Conservation (phyloP, 495 filamentous ascomycete genomes). For the Podospora appendiculata region DNA sequence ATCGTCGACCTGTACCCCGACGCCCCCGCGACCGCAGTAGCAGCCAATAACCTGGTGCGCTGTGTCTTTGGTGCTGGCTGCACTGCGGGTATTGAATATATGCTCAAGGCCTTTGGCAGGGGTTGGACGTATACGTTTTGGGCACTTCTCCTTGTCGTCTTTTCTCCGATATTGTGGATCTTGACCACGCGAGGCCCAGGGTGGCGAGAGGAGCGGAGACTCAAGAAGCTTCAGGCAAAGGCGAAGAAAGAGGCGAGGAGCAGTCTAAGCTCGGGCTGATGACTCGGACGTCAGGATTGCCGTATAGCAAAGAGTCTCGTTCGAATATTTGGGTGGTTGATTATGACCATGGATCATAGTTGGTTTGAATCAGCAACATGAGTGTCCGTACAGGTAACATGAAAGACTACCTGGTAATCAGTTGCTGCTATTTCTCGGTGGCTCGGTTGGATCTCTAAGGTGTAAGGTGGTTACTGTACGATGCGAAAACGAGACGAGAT, state of each 20-base stretch:
- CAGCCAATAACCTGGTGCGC: conserved; percentile 39
- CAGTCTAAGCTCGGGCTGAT: too few relatives aligned
- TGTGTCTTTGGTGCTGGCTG: conserved; percentile 37
- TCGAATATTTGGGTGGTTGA: too few relatives aligned
- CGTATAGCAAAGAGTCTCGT: too few relatives aligned
- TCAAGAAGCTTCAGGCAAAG: conserved; percentile 17
- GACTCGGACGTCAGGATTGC: too few relatives aligned
- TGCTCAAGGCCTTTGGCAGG: conserved; percentile 33
- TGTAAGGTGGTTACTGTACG: too few relatives aligned
- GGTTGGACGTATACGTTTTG: conserved; percentile 44
- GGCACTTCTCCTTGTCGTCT: conserved; percentile 26
- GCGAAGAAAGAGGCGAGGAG: conserved; percentile 12
- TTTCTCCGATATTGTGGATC: conserved; percentile 30
- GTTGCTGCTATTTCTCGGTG: too few relatives aligned
- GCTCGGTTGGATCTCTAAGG: too few relatives aligned
- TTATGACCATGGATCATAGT: too few relatives aligned
- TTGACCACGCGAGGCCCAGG: conserved; percentile 29
- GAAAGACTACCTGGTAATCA: too few relatives aligned
- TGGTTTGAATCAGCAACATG: too few relatives aligned
- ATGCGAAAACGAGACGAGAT: too few relatives aligned
- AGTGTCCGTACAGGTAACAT: too few relatives aligned
- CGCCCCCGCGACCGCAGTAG: conserved; percentile 38
- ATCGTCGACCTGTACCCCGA: conserved; percentile 39
- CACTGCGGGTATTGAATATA: conserved; percentile 33
- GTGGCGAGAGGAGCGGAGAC: conserved; percentile 33